phyloP scores from a whole-genome alignment of 2,329 filamentous ascomycete species.

The Cladosporium halotolerans region DNA sequence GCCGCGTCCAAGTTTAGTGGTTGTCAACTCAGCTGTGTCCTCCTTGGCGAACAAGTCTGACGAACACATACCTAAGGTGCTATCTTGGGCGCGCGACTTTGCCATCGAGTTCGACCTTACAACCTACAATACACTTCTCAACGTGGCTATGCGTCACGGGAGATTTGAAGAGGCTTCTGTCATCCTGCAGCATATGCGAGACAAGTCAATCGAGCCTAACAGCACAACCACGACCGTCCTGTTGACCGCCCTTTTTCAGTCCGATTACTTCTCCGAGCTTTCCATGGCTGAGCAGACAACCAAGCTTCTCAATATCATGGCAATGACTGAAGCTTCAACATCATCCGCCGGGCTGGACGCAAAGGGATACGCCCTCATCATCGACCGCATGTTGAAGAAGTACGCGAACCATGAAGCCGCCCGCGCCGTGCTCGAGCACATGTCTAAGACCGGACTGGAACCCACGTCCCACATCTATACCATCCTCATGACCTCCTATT shows the following conservation, averaged over 20 bases:
- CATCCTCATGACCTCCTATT: slow-evolving; percentile 63
- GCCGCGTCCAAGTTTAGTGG: slow-evolving; percentile 55
- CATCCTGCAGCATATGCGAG: slow-evolving; percentile 38
- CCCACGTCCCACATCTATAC: slow-evolving; percentile 65
- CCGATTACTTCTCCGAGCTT: slow-evolving; percentile 38
- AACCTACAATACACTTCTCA: slow-evolving; percentile 31
- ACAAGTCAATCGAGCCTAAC: slow-evolving; percentile 42
- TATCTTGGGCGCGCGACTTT: slow-evolving; percentile 40
- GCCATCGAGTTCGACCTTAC: slow-evolving; percentile 28
- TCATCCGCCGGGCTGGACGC: slow-evolving; percentile 54
- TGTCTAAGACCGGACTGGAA: slow-evolving; percentile 48
- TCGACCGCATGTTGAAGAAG: slow-evolving; percentile 55
- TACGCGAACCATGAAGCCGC: slow-evolving; percentile 46
- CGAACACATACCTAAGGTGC: slow-evolving; percentile 47
- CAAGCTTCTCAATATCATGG: slow-evolving; percentile 50
- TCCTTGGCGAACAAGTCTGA: slow-evolving; percentile 50
- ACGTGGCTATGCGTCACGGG: slow-evolving; percentile 25
- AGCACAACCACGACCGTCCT: slow-evolving; percentile 66
- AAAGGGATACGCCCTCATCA: slow-evolving; percentile 62
- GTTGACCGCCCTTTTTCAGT: slow-evolving; percentile 53
- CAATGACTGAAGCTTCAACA: slow-evolving; percentile 47
- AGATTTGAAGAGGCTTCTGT: slow-evolving; percentile 26
- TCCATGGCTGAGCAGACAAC: slow-evolving; percentile 45
- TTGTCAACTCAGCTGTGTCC: slow-evolving; percentile 65
- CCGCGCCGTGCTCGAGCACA: slow-evolving; percentile 56